Conservation (phyloP, 352 stramenopile genomes). For the Peronospora farinosa region DNA sequence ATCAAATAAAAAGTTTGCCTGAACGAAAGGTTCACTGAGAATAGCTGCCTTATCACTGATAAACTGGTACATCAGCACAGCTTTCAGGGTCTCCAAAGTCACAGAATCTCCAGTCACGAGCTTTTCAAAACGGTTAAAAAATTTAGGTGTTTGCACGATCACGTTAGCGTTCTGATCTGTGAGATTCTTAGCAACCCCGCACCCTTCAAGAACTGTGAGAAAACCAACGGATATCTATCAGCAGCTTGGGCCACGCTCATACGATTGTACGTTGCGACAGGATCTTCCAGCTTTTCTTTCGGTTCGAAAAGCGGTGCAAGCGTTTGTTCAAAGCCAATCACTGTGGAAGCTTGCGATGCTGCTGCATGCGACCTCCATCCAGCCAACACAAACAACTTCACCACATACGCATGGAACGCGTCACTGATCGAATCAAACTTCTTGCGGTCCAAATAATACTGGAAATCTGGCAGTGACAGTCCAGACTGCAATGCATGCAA, state of each 20-base stretch:
- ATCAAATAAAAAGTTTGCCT: constrained; percentile 84
- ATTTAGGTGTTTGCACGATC: constrained; percentile 54
- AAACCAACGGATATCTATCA: constrained; percentile 41
- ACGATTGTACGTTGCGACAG: constrained; percentile 86
- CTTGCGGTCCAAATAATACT: constrained; percentile 89
- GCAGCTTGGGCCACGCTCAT: constrained; percentile 57
- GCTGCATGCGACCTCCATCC: constrained; percentile 31
- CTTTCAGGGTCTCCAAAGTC: constrained; percentile 41
- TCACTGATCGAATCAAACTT: constrained; percentile 70
- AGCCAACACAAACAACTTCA: constrained; percentile 62
- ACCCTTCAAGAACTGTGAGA: constrained; percentile 54
- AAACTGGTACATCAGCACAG: constrained; percentile 51
- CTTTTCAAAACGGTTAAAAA: constrained; percentile 46
- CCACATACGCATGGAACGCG: constrained; percentile 74
- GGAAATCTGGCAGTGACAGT: constrained; percentile 79
- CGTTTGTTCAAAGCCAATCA: constrained; percentile 82
- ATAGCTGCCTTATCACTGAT: constrained; percentile 31
- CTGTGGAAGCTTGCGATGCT: constrained; percentile 33
- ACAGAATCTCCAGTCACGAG: constrained; percentile 34
- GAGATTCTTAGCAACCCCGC: constrained; percentile 29
- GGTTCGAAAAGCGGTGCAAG: constrained; percentile 82
- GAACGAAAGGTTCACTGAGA: constrained; percentile 70
- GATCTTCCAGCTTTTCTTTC: constrained; percentile 87
- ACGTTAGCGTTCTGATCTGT: constrained; percentile 32
- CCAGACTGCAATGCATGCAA: constrained; percentile 78